A percentile compares a stretch with the other conserved stretches of the same genome.
These are phyloP conservation scores for Escallonia herrerae DNA, from an alignment of 129 eudicot genomes.

Conservation along the genomic window DNA sequence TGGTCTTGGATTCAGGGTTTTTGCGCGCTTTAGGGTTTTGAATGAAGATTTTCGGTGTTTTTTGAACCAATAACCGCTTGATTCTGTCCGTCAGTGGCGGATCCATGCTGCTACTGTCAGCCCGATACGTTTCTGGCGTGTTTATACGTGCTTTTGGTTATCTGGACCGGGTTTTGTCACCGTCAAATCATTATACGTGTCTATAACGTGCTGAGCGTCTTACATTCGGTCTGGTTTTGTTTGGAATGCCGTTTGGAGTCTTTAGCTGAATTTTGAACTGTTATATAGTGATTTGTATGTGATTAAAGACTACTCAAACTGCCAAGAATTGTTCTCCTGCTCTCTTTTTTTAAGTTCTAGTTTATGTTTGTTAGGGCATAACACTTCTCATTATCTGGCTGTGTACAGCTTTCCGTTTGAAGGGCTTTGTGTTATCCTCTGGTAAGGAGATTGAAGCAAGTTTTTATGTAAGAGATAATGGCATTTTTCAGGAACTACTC, in stretches of 20 bases:
- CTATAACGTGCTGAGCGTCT: too few relatives aligned
- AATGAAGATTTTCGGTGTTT: background rate
- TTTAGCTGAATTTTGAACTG: background rate
- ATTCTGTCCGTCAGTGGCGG: conserved; percentile 21
- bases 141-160: background rate
- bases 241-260: background rate
- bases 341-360: too few relatives aligned
- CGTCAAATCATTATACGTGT: too few relatives aligned
- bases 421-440: background rate
- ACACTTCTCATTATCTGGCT: background rate
- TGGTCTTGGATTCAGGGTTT: conserved; percentile 33
- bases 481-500: conserved; percentile 62
- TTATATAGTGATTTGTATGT: background rate
- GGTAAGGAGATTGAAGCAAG: conserved; percentile 9
- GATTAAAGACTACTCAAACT: background rate
- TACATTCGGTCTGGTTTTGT: background rate
- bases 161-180: conserved; percentile 9
- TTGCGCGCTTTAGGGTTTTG: conserved; percentile 8
- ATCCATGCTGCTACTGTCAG: conserved; percentile 24
- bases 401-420: conserved; percentile 11
- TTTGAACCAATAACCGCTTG: conserved; percentile 4
- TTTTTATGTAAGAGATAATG: conserved; percentile 40
- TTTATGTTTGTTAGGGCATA: too few relatives aligned
- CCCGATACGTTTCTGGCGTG: conserved; percentile 7
- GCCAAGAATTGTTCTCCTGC: too few relatives aligned